Evolutionary conservation across 2,329 filamentous ascomycete genomes (phyloP).

Genomic region (Xylariaceae sp.): DNA sequence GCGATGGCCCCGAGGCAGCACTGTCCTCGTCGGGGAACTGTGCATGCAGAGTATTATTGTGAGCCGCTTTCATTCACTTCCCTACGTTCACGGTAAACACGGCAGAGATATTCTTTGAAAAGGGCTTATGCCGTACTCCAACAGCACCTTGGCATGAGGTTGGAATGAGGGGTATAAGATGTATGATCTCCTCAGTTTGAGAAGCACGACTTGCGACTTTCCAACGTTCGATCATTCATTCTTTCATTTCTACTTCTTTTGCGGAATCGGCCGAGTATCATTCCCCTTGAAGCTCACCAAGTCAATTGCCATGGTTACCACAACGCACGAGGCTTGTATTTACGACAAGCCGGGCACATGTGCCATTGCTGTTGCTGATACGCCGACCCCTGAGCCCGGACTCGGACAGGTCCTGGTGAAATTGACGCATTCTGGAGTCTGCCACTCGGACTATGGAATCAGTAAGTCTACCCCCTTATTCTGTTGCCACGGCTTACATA

Average conservation of each 20-base stretch:
- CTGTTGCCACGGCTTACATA: neutral
- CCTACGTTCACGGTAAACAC: too few species aligned
- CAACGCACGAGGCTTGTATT: constrained; percentile 20
- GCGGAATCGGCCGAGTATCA: too few species aligned
- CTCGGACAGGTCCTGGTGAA: constrained; percentile 19
- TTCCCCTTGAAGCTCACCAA: constrained; percentile 5
- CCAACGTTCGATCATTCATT: neutral
- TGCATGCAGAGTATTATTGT: too few species aligned
- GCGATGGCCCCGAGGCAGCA: too few species aligned
- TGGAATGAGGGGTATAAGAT: too few species aligned
- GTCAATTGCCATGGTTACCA: constrained; percentile 4
- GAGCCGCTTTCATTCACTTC: too few species aligned
- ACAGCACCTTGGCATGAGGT: too few species aligned
- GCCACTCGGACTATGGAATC: constrained; percentile 19
- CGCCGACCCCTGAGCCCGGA: constrained; percentile 17
- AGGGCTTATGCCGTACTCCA: too few species aligned
- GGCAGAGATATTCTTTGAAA: too few species aligned
- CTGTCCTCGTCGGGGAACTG: too few species aligned
- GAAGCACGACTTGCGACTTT: neutral
- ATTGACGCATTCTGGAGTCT: constrained; percentile 21
- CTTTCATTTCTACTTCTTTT: too few species aligned
- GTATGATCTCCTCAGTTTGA: too few species aligned
- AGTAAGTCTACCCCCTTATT: constrained; percentile 7
- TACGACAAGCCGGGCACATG: constrained; percentile 17
- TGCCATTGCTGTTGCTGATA: constrained; percentile 16